Evolutionary conservation across 306 rosid species (phyloP), one percentile per base, ranked within the genome.

Genomic region (Rosa rugosa): DNA sequence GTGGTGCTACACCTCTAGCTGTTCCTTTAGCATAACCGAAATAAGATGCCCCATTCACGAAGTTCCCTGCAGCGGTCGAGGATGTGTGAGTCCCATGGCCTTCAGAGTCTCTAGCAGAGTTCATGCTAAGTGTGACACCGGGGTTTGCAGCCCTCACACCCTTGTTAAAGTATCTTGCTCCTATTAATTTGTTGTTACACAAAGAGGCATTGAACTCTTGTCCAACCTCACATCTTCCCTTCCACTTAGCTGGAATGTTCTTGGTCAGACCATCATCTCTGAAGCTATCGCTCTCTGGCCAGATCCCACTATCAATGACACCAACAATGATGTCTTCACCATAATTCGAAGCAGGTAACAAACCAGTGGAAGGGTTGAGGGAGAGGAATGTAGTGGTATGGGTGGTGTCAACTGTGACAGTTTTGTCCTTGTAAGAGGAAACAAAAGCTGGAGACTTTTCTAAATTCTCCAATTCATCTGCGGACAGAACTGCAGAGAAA

Each of bases 21-120:
- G 74, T 70, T 0, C 88, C 85, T 13, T 67, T 25, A 23, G 76
- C 83, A 49, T 79, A 85, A 14, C 88, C 83, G 2, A 81, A 79
- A 66, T 40, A 75, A 8, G 71, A 74, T 0, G 63, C 85, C 16
- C 60, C 77, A 5, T 25, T 20, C 6, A 79, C 88, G 1, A 41
- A 63, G n/a, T 75, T 65, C 1, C 88, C 88, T 0, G 79, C 83
- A 12, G 75, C 83, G 6, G 73, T 71, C 23, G 83, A 75, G 0
- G 85, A 50, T 44, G 85, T 85, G 69, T 70, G 69, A 0, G 88
- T 85, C 25, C 88, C 88, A 34, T 71, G 81, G 14, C 85, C 88
- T 10, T 0, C 9, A 16, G 49, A 23, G 80, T 85, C 81, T 46
- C 88, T 75, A 47, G 88, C 57, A 6, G 79, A 85, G 42, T 81